Base-by-base conservation (phyloP, 495 filamentous ascomycete species). In the Xanthoparmelia taractica region DNA sequence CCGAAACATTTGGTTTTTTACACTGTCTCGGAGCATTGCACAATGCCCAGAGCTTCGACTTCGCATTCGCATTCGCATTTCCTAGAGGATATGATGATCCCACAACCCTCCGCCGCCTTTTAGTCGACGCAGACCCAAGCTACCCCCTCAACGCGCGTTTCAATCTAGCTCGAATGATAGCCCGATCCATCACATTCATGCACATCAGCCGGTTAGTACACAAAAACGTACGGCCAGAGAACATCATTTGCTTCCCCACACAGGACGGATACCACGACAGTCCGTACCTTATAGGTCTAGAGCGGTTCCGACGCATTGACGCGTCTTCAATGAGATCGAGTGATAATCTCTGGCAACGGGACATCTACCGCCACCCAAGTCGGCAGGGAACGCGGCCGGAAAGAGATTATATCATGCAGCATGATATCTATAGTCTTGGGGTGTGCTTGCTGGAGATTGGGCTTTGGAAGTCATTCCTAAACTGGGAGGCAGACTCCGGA, bases 351-450 rank as follows among this genome's bases (percentile, higher is more conserved):
- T 79, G 77, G 77, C 69, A 77, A 48, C 72, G 73, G 37, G 78
- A 84, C 52, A 62, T 87, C 2, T 88, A 87, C 65, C 78, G 79
- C 8, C 83, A 87, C 61, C 84, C 84, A 13, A 59, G 66, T 2
- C 76, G 83, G 17, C 78, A 82, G 48, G 82, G 84, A 2, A 10
- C 68, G 0, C 66, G 59, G 29, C 74, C 73, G 2, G 63, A 73
- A 55, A 74, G 76, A 1, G 40, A 59, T 11, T 85, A 84, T 61
- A 69, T 59, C 10, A 86, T 85, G 81, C 81, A 84, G 63, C 82
- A 87, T 70, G 85, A 87, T 66, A 84, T 87, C 34, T 87, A 87
- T 67, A 84, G 81, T 66, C 74, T 87, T 17, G 85, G 85, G 0
- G 80, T 84, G 12, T 80, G 79, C 61, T 73, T 88, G 0, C 66